Evolutionary conservation across 2,329 filamentous ascomycete genomes (phyloP), one percentile per base, ranked within the genome.

Genomic region (Huntiella bhutanensis): DNA sequence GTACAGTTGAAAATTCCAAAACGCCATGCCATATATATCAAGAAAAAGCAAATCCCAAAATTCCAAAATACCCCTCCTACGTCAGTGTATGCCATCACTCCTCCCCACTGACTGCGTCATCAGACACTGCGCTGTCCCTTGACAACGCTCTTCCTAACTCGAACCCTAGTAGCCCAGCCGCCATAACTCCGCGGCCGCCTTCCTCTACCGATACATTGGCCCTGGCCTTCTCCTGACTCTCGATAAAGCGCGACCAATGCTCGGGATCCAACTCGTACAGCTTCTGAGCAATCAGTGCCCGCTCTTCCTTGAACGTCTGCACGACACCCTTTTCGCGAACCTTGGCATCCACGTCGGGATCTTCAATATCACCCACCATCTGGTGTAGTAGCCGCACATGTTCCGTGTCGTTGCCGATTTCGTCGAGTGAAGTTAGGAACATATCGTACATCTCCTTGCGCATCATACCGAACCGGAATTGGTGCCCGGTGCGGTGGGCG

Each of bases 241-340:
- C 73, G 17, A 71, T 67, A 55, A 86, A 74, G 5, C 62, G 61
- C 43, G 71, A 69, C 70, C 82, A 74, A 57, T 80, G 69, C 51
- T 76, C 72, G 0, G 77, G 75, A 52, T 85, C 82, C 22, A 70
- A 68, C 4, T 72, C 73, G 13, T 73, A 65, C 52, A 78, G 56
- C 43, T 59, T 55, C 50, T 63, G 61, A 36, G 69, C 57, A 15
- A 77, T 63, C 45, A 69, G 56, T 12, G 70, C 67, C 48, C 62
- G 65, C 52, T 77, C 60, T 55, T 77, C 71, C 54, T 73, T 68
- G 52, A 84, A 77, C 0, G 75, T 70, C 47, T 65, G 64, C 10
- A 81, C 66, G 43, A 71, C 70, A 0, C 80, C 79, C 53, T 73
- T 69, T 37, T 69, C 64, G 45, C 68, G 64, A 3, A 73, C 66